phyloP scores from a whole-genome alignment of 192 early-diverging fungal species.

The Linnemannia schmuckeri region DNA sequence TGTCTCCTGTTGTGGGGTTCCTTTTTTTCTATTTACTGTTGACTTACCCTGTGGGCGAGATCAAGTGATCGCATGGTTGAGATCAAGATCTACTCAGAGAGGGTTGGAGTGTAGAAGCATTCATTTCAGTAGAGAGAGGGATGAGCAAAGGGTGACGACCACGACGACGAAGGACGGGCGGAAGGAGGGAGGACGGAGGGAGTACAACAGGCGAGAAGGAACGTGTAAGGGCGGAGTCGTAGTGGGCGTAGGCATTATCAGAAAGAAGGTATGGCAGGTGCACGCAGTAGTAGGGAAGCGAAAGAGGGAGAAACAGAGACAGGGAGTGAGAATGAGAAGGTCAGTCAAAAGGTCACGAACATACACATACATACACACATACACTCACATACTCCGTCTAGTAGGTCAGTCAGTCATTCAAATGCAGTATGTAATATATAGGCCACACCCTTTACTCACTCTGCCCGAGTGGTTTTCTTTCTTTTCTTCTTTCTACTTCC shows the following conservation, averaged over 20 bases:
- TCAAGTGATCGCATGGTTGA: slow-evolving; percentile 56
- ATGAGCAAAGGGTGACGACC: not conserved
- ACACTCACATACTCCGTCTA: not conserved
- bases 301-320: not conserved
- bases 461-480: slow-evolving; percentile 14
- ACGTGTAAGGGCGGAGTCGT: not conserved
- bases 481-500: not conserved
- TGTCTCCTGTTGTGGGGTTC: not conserved
- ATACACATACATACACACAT: not conserved
- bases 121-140: not conserved
- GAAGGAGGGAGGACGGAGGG: not conserved
- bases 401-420: not conserved
- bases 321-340: not conserved
- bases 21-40: not conserved
- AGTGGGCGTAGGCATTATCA: slow-evolving; percentile 3
- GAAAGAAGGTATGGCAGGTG: not conserved
- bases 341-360: not conserved
- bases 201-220: not conserved
- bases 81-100: slow-evolving; percentile 42
- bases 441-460: not conserved
- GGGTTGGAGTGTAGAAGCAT: not conserved
- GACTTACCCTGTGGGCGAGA: slow-evolving; percentile 40
- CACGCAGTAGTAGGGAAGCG: not conserved
- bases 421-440: not conserved
- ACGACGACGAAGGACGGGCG: not conserved